A percentile compares a stretch with the other conserved stretches of the same genome.
phyloP scores from a whole-genome alignment of 148 eudicot genomes.

The Vaccinium vitisidaea region DNA sequence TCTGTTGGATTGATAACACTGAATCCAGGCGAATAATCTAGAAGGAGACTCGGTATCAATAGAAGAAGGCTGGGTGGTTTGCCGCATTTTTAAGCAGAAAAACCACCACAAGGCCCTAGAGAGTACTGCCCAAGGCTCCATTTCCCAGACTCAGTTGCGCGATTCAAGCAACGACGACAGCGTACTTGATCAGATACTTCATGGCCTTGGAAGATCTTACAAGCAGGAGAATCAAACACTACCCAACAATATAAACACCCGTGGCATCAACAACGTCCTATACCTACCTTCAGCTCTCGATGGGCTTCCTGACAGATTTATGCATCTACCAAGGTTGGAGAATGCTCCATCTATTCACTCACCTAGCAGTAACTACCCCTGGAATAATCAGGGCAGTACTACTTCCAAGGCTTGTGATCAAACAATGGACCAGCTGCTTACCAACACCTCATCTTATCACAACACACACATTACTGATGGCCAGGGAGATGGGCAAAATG shows the following conservation, averaged over 20 bases:
- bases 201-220: conserved; percentile 18
- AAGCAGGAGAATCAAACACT: not conserved
- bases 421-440: not conserved
- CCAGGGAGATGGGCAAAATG: not conserved
- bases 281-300: not conserved
- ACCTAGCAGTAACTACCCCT: not conserved
- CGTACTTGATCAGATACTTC: conserved; percentile 18
- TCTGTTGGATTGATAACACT: not conserved
- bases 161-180: conserved; percentile 14
- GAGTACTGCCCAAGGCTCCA: conserved; percentile 25
- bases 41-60: conserved; percentile 9
- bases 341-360: not conserved
- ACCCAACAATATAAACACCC: not conserved
- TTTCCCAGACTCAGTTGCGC: not conserved
- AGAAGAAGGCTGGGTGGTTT: conserved; percentile 59
- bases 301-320: not conserved
- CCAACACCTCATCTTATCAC: not conserved
- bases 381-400: not conserved
- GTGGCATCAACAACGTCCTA: not conserved
- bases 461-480: not conserved
- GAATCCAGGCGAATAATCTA: conserved; percentile 13
- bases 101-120: conserved; percentile 38
- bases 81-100: conserved; percentile 54
- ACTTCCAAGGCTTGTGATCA: not conserved
- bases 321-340: conserved; percentile 5